These are phyloP conservation scores for Colletotrichum tofieldiae DNA, from an alignment of 2,329 filamentous ascomycete genomes.

Conservation along the genomic window DNA sequence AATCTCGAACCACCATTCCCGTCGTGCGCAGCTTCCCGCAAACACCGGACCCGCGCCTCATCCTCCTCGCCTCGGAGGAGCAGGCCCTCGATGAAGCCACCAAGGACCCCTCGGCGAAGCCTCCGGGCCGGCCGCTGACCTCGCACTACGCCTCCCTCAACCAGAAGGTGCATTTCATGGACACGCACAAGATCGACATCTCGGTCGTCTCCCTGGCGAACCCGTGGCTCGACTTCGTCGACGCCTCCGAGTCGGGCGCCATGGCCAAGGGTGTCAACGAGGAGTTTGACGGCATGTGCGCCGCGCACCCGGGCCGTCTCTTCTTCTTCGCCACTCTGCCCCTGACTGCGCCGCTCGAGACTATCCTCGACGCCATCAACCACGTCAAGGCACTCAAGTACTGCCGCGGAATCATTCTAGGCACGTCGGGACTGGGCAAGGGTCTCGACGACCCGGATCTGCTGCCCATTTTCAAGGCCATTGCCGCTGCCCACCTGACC, in stretches of 20 bases:
- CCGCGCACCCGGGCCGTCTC: constrained; percentile 74
- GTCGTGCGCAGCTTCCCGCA: constrained; percentile 78
- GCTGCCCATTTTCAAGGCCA: constrained; percentile 79
- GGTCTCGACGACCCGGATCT: constrained; percentile 85
- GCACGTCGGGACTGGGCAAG: constrained; percentile 84
- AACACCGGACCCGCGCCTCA: constrained; percentile 72
- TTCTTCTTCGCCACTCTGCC: constrained; percentile 90
- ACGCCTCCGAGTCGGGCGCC: constrained; percentile 70
- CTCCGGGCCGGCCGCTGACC: constrained; percentile 86
- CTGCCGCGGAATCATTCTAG: constrained; percentile 89
- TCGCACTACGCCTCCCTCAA: constrained; percentile 85
- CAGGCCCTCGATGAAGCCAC: constrained; percentile 64
- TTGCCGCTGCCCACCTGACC: constrained; percentile 76
- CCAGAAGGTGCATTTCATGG: constrained; percentile 91
- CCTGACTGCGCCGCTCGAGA: constrained; percentile 75
- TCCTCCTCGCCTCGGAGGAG: constrained; percentile 72
- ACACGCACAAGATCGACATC: constrained; percentile 83
- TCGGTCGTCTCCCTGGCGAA: constrained; percentile 93
- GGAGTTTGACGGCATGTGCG: constrained; percentile 83
- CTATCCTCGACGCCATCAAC: constrained; percentile 76
- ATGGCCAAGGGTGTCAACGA: constrained; percentile 81
- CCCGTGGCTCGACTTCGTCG: constrained; percentile 92
- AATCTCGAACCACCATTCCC: constrained; percentile 74
- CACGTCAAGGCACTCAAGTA: constrained; percentile 74
- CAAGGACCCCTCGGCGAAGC: constrained; percentile 68